Base-by-base conservation (phyloP, 2,329 filamentous ascomycete species). In the Alternaria postmessia region DNA sequence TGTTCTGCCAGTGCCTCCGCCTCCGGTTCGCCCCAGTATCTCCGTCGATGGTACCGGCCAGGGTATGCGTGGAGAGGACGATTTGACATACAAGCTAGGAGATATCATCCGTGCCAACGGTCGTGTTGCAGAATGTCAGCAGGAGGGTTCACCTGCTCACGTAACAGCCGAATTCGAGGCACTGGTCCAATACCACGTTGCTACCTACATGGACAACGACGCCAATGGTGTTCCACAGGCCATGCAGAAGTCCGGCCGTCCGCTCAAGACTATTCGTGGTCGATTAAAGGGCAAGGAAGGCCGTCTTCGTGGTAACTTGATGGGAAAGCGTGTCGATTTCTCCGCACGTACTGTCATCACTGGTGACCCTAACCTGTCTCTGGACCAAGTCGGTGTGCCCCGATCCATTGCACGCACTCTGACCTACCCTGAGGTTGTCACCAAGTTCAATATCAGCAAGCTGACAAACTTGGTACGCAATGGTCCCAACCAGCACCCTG, bases 341-440 rank as follows among this genome's bases (percentile, higher is more conserved):
- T 99, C 96, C 0, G 96, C 96, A 38, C 95, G 95, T 89, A 99
- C 96, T 32, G 95, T 99, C 83, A 99, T 99, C 79, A 99, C 96
- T 53, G 95, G 95, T 82, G 95, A 99, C 76, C 95, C 95, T 61
- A 99, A 98, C 77, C 83, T 99, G 68, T 97, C 93, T 28, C 86
- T 99, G 28, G 94, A 99, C 74, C 93, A 99, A 83, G 96, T 99
- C 63, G 95, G 96, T 80, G 95, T 99, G 43, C 95, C 95, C 34
- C 88, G 91, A 72, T 96, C 91, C 75, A 99, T 97, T 71, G 96
- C 96, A 4, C 88, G 91, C 71, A 97, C 92, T 1, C 80, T 99
- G 62, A 99, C 95, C 0, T 99, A 98, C 75, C 95, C 95, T 0
- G 95, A 99, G 81, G 95, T 93, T 0, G 95, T 99, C 20, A 99